Evolutionary conservation across 2,329 filamentous ascomycete species (phyloP).

Genomic region (Colletotrichum orbiculare): DNA sequence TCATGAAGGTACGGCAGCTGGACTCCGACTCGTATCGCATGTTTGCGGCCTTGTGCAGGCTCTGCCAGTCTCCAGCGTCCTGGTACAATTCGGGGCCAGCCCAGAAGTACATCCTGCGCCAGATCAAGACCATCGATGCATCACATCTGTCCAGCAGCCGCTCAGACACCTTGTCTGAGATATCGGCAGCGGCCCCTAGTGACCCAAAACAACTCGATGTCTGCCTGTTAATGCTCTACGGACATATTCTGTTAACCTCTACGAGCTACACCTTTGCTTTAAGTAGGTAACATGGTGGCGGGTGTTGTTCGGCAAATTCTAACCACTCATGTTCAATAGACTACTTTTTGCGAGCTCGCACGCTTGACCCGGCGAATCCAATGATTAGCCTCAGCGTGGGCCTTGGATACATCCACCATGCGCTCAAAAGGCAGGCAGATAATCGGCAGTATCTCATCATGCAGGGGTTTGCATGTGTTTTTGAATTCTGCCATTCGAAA

Average conservation of each 20-base stretch:
- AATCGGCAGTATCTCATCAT: constrained; percentile 90
- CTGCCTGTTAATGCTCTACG: constrained; percentile 87
- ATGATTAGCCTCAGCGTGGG: constrained; percentile 85
- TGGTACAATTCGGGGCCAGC: constrained; percentile 85
- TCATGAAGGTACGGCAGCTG: constrained; percentile 85
- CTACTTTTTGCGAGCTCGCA: constrained; percentile 84
- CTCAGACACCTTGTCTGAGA: constrained; percentile 43
- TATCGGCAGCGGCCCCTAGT: constrained; percentile 37
- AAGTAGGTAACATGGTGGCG: constrained; percentile 58
- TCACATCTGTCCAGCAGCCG: constrained; percentile 47
- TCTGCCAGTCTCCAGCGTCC: constrained; percentile 77
- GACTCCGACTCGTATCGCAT: constrained; percentile 86
- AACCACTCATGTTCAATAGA: constrained; percentile 53
- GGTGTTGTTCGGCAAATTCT: background rate
- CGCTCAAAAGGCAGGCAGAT: constrained; percentile 87
- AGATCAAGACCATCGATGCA: constrained; percentile 90
- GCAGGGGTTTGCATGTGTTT: constrained; percentile 86
- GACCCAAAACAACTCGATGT: constrained; percentile 71
- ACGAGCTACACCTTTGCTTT: constrained; percentile 86
- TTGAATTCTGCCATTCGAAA: constrained; percentile 75
- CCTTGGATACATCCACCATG: constrained; percentile 87
- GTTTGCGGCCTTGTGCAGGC: constrained; percentile 80
- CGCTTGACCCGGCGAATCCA: constrained; percentile 80
- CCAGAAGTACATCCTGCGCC: constrained; percentile 91
- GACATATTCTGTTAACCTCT: constrained; percentile 86